Percentiles rank a stretch among this genome's conserved stretches.
phyloP scores from a whole-genome alignment of 2,329 filamentous ascomycete genomes.

The Exutisphaerella laricina region DNA sequence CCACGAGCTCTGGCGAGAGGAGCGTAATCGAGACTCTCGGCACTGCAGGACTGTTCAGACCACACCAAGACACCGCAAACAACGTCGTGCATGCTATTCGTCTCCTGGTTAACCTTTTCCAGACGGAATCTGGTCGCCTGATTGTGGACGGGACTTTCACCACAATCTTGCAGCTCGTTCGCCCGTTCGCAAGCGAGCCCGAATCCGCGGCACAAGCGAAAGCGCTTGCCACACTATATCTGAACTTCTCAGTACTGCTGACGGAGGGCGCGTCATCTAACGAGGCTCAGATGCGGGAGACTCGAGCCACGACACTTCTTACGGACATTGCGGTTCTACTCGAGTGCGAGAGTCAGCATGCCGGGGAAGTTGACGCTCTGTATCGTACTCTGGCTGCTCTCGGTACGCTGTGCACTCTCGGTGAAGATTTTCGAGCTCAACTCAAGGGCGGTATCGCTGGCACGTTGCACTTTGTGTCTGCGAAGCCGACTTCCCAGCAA shows the following conservation, averaged over 20 bases:
- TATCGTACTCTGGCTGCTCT: constrained; percentile 77
- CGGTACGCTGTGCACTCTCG: constrained; percentile 66
- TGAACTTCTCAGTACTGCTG: constrained; percentile 78
- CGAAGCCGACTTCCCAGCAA: constrained; percentile 52
- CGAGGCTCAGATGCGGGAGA: constrained; percentile 28
- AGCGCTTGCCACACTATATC: constrained; percentile 71
- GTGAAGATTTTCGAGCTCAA: constrained; percentile 55
- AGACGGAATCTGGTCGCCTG: constrained; percentile 62
- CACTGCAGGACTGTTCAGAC: constrained; percentile 52
- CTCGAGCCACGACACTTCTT: constrained; percentile 29
- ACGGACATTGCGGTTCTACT: constrained; percentile 30
- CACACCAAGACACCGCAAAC: constrained; percentile 59
- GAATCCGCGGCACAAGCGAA: constrained; percentile 63
- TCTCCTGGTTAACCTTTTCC: constrained; percentile 77
- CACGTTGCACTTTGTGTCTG: constrained; percentile 41
- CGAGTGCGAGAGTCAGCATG: constrained; percentile 36
- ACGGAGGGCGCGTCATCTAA: constrained; percentile 34
- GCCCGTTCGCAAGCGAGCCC: constrained; percentile 54
- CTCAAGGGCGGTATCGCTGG: constrained; percentile 53
- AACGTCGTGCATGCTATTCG: constrained; percentile 83
- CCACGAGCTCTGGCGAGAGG: constrained; percentile 46
- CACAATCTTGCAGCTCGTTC: constrained; percentile 57
- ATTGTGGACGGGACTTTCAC: constrained; percentile 54
- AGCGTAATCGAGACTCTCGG: constrained; percentile 60
- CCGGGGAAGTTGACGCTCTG: constrained; percentile 73